Evolutionary conservation across 2,329 filamentous ascomycete genomes (phyloP).

Genomic region (Xenoacremonium recifei): DNA sequence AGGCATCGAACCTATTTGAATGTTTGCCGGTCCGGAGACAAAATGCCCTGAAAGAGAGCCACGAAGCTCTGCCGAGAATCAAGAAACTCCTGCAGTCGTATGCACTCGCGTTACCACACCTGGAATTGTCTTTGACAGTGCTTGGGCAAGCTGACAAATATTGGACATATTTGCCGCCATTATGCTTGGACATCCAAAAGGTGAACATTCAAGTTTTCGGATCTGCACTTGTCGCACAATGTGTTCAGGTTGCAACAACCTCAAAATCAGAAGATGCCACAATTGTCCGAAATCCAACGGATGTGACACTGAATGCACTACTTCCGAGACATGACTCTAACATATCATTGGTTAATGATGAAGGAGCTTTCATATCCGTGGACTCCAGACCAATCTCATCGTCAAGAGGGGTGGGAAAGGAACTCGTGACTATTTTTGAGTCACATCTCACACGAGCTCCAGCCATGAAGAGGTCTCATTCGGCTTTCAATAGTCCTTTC

Average conservation of each 20-base stretch:
- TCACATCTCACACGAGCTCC: constrained; percentile 40
- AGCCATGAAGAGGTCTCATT: constrained; percentile 21
- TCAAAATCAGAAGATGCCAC: constrained; percentile 1
- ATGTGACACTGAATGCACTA: constrained; percentile 39
- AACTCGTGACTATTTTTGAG: constrained; percentile 54
- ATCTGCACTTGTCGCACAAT: constrained; percentile 53
- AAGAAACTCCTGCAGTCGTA: constrained; percentile 62
- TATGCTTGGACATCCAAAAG: constrained; percentile 50
- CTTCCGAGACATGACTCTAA: constrained; percentile 53
- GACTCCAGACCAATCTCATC: constrained; percentile 64
- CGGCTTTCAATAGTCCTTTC: constrained; percentile 52
- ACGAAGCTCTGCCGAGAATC: constrained; percentile 56
- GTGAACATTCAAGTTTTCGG: constrained; percentile 63
- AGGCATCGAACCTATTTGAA: constrained; percentile 57
- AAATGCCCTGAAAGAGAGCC: constrained; percentile 53
- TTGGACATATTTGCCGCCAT: constrained; percentile 63
- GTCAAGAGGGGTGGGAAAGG: constrained; percentile 56
- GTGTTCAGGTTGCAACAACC: constrained; percentile 40
- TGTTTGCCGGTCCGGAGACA: constrained; percentile 63
- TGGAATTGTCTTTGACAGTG: constrained; percentile 61
- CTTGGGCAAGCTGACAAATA: constrained; percentile 48
- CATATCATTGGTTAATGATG: constrained; percentile 38
- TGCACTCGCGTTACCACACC: constrained; percentile 61
- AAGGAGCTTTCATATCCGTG: constrained; percentile 63
- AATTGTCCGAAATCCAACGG: neutral